Evolutionary conservation across 2,329 filamentous ascomycete genomes (phyloP).

Genomic region (Grosmannia serpens): DNA sequence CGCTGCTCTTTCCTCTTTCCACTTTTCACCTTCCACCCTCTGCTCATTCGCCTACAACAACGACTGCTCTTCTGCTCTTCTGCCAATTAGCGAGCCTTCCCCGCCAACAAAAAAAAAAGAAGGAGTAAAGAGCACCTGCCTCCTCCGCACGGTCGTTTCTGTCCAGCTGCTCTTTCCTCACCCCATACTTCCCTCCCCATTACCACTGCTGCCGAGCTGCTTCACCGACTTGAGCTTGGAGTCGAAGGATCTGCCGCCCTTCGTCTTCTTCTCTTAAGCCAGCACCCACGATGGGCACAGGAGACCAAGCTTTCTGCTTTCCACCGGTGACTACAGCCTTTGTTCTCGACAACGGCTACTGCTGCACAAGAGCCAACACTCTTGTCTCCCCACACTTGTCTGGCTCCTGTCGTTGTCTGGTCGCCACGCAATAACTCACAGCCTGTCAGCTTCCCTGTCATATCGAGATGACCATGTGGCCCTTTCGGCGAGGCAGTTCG

Average conservation of each 20-base stretch:
- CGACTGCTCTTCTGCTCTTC: not conserved
- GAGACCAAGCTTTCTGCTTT: not conserved
- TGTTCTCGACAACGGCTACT: not conserved
- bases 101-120: not conserved
- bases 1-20: not conserved
- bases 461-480: slow-evolving; percentile 63
- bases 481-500: slow-evolving; percentile 64
- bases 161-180: not conserved
- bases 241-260: not conserved
- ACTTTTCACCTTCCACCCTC: not conserved
- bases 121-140: not conserved
- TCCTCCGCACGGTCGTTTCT: not conserved
- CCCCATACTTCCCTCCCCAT: not conserved
- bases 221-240: not conserved
- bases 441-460: not conserved
- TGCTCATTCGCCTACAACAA: not conserved
- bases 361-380: not conserved
- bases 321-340: not conserved
- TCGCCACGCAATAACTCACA: not conserved
- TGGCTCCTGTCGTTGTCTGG: not conserved
- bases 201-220: not conserved
- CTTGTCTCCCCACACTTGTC: not conserved
- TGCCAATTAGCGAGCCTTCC: not conserved
- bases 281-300: not conserved
- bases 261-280: not conserved